Evolutionary conservation across 495 filamentous ascomycete genomes (phyloP).

Genomic region (Aspergillus homomorphus): DNA sequence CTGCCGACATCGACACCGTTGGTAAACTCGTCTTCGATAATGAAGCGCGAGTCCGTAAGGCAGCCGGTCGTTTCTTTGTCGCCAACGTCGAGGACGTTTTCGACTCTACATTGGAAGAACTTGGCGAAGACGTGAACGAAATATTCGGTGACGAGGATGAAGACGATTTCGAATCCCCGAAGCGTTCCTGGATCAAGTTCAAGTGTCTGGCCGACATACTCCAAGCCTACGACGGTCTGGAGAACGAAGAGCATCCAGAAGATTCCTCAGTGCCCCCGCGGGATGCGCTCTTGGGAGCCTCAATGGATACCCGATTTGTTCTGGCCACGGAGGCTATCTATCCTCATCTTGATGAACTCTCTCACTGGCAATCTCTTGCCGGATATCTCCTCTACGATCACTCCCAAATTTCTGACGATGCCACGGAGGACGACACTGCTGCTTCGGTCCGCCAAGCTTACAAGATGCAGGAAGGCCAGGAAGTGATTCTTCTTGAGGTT

Average conservation of each 20-base stretch:
- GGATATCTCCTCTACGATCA: constrained; percentile 93
- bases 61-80: constrained; percentile 85
- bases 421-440: constrained; percentile 50
- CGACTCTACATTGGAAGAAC: constrained; percentile 74
- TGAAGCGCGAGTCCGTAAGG: constrained; percentile 77
- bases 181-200: constrained; percentile 80
- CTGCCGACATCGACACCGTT: constrained; percentile 81
- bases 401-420: constrained; percentile 53
- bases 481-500: constrained; percentile 80
- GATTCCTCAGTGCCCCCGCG: constrained; percentile 19
- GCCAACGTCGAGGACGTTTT: constrained; percentile 79
- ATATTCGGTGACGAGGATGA: constrained; percentile 57
- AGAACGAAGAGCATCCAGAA: constrained; percentile 41
- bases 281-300: constrained; percentile 38
- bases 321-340: constrained; percentile 83
- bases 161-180: constrained; percentile 71
- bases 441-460: constrained; percentile 60
- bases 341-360: constrained; percentile 72
- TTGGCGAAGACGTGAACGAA: constrained; percentile 79
- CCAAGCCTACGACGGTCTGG: constrained; percentile 66
- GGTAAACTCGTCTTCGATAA: constrained; percentile 84
- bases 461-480: constrained; percentile 72
- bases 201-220: constrained; percentile 86
- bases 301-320: constrained; percentile 73
- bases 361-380: constrained; percentile 83